Evolutionary conservation across 495 filamentous ascomycete genomes (phyloP), one percentile per base, ranked within the genome.

Genomic region (Lepraria neglecta): DNA sequence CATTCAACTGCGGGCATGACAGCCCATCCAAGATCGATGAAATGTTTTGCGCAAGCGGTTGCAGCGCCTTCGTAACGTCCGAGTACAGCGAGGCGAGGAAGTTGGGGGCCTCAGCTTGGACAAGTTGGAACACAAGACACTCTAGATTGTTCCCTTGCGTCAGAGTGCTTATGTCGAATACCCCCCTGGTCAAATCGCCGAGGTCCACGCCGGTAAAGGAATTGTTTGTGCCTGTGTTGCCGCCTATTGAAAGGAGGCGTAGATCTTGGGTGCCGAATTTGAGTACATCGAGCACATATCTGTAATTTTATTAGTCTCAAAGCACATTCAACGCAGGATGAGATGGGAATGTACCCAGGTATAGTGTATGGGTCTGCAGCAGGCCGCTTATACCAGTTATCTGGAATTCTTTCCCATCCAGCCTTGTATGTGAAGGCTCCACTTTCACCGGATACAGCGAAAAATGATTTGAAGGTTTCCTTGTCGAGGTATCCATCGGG

Each of bases 361-460:
- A 66, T 59, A 14, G 60, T 56, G 56, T 68, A 68, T 15, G 69
- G 71, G 52, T 75, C 73, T 56, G 77, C 76, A 0, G 71, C 60
- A 21, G 74, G 68, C 4, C 80, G 75, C 51, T 77, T 79, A 70
- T 84, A 85, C 82, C 81, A 86, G 63, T 86, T 86, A 31, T 82
- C 74, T 0, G 84, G 83, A 44, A 83, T 82, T 19, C 71, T 67
- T 56, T 83, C 81, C 65, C 78, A 72, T 17, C 81, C 81, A 42
- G 75, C 69, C 3, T 64, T 73, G 62, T 77, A 80, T 0, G 63
- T 71, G 30, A 80, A 66, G 35, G 70, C 68, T n/a, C 72, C 73
- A 14, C 71, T 67, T 0, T 71, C 59, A 14, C 74, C 75, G 6
- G 75, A 72, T 46, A 82, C 73, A 0, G 68, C 72, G 61, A 74